These are phyloP conservation scores for Zelopaecilomyces penicillatus DNA, from an alignment of 2,329 filamentous ascomycete species.

Conservation along the genomic window DNA sequence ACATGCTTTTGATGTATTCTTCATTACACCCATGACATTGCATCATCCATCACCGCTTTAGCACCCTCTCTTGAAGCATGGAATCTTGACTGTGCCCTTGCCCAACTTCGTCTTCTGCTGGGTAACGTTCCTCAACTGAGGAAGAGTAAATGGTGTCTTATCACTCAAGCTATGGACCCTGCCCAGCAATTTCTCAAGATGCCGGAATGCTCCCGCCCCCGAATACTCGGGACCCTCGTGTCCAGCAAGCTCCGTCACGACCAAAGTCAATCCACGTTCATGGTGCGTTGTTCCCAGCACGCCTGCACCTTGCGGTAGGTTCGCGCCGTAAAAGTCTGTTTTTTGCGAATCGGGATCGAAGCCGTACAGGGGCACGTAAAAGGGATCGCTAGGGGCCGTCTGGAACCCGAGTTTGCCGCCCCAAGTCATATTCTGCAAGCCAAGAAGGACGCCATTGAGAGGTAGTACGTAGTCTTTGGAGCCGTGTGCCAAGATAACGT, in stretches of 20 bases:
- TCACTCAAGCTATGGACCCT: conserved; percentile 49
- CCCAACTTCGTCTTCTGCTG: conserved; percentile 14
- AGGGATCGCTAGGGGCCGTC: conserved; percentile 47
- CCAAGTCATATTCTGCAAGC: conserved; percentile 78
- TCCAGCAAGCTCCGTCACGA: conserved; percentile 53
- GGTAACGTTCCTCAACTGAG: conserved; percentile 10
- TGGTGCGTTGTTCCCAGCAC: conserved; percentile 62
- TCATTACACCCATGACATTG: too few relatives aligned
- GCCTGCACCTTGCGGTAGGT: conserved; percentile 51
- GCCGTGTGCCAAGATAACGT: conserved; percentile 68
- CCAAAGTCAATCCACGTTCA: conserved; percentile 69
- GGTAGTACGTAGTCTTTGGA: conserved; percentile 60
- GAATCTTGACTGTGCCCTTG: conserved; percentile 15
- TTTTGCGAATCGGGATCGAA: conserved; percentile 33
- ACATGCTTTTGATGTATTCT: too few relatives aligned
- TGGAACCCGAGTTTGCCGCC: conserved; percentile 64
- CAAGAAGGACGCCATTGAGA: conserved; percentile 60
- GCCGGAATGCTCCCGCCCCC: conserved; percentile 59
- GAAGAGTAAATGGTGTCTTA: conserved; percentile 27
- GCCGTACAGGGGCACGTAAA: conserved; percentile 51
- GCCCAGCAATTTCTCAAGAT: conserved; percentile 68
- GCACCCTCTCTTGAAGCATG: not conserved
- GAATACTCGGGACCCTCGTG: conserved; percentile 64
- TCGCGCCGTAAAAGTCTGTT: conserved; percentile 28
- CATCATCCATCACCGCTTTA: too few relatives aligned